Percentiles rank a stretch among this genome's conserved stretches.
phyloP scores from a whole-genome alignment of 495 filamentous ascomycete species.

The Copromyces sp. region DNA sequence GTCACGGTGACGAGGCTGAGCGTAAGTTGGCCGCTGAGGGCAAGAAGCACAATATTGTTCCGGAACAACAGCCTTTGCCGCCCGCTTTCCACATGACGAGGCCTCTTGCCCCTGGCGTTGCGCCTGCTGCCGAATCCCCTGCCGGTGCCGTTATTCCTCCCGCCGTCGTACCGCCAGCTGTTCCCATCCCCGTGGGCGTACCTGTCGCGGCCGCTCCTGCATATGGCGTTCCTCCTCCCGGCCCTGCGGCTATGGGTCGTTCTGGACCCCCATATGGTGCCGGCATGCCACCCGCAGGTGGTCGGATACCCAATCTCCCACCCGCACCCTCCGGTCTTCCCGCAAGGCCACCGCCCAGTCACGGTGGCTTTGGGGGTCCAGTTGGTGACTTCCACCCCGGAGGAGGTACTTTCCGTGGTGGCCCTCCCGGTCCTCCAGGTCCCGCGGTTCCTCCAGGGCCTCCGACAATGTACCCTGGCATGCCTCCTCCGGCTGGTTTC shows the following conservation, averaged over 20 bases:
- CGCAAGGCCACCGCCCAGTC: conserved; percentile 67
- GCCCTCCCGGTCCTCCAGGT: conserved; percentile 7
- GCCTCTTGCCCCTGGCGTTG: conserved; percentile 8
- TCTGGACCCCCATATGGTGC: conserved; percentile 20
- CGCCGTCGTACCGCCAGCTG: conserved; percentile 8
- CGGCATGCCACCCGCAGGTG: conserved; percentile 17
- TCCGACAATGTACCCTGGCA: conserved; percentile 17
- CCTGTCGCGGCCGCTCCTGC: conserved; percentile 3
- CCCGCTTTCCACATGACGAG: conserved; percentile 38
- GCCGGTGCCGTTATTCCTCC: conserved; percentile 15
- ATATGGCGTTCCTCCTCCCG: conserved; percentile 37
- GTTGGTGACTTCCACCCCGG: conserved; percentile 48
- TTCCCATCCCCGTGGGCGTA: neutral
- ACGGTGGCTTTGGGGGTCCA: conserved; percentile 68
- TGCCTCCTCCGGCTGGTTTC: conserved; percentile 23
- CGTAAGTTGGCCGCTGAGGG: conserved; percentile 86
- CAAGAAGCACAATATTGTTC: conserved; percentile 84
- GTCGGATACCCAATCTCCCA: conserved; percentile 25
- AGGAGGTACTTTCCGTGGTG: conserved; percentile 12
- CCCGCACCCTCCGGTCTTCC: conserved; percentile 69
- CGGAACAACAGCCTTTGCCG: conserved; percentile 54
- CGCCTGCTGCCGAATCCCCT: conserved; percentile 14
- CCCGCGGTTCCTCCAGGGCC: conserved; percentile 2
- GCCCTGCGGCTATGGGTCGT: conserved; percentile 27
- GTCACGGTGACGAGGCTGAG: conserved; percentile 92